These are phyloP conservation scores for Wickerhamiella sergipiensis DNA, from an alignment of 805 yeast genomes.

Conservation along the genomic window DNA sequence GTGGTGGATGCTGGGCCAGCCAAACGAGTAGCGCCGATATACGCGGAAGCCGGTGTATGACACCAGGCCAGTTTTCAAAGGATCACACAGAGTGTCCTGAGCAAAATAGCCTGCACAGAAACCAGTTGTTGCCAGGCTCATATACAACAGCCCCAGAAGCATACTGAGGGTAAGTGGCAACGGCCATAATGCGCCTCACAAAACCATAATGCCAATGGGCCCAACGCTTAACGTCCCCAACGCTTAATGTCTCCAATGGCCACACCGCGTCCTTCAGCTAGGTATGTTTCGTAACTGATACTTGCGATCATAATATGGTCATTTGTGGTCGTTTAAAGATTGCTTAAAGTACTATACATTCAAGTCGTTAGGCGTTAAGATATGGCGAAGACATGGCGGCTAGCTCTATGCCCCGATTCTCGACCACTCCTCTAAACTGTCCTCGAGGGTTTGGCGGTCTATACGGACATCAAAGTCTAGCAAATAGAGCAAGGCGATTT, in stretches of 20 bases:
- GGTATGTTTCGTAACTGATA: no score
- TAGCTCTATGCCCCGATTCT: not conserved
- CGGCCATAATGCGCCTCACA: not conserved
- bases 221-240: no score
- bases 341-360: not conserved
- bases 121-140: not conserved
- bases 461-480: constrained; percentile 37
- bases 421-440: constrained; percentile 19
- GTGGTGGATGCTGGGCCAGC: constrained; percentile 31
- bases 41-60: constrained; percentile 46
- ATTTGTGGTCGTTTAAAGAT: no score
- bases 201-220: not conserved
- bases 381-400: no score
- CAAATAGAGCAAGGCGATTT: constrained; percentile 37
- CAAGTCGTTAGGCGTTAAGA: not conserved
- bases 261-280: no score
- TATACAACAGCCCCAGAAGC: not conserved
- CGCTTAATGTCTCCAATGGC: no score
- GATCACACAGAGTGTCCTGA: constrained; percentile 11
- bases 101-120: not conserved
- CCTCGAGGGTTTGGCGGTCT: constrained; percentile 25
- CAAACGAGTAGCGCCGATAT: constrained; percentile 34
- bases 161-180: not conserved
- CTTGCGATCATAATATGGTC: no score
- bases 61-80: constrained; percentile 3